phyloP scores from a whole-genome alignment of 306 rosid species.

The Nissolia schottii region DNA sequence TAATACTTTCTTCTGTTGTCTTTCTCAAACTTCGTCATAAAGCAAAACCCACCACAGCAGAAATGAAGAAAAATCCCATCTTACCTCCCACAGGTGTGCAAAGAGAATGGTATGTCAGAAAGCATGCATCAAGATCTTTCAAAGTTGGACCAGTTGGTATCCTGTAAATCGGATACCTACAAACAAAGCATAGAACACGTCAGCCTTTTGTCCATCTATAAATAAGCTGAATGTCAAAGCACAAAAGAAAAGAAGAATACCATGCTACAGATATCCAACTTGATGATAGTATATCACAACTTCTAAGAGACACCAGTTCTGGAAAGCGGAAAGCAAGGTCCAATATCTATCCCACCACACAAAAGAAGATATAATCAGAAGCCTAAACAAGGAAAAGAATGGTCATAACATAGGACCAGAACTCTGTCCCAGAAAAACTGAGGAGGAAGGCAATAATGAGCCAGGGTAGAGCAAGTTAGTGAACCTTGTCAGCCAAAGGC shows the following conservation, averaged over 20 bases:
- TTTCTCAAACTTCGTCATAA: background rate
- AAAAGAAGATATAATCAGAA: slow-evolving; percentile 23
- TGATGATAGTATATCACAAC: slow-evolving; percentile 68
- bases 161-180: slow-evolving; percentile 94
- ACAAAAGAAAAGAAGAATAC: slow-evolving; percentile 41
- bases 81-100: slow-evolving; percentile 60
- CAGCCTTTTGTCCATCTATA: slow-evolving; percentile 4
- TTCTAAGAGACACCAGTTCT: slow-evolving; percentile 59
- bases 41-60: background rate
- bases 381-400: background rate
- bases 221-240: background rate
- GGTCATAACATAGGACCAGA: background rate
- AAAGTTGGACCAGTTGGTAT: slow-evolving; percentile 94
- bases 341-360: slow-evolving; percentile 43
- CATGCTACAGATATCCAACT: slow-evolving; percentile 98
- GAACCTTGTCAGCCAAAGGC: slow-evolving; percentile 90
- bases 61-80: background rate
- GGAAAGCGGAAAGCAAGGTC: slow-evolving; percentile 73
- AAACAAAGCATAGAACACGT: slow-evolving; percentile 15
- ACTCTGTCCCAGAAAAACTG: background rate
- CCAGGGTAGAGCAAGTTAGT: background rate
- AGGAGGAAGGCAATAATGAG: background rate
- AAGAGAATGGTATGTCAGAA: slow-evolving; percentile 77
- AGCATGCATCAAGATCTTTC: slow-evolving; percentile 90
- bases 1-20: background rate